These are phyloP conservation scores for Leucocoprinus sp. DNA, from an alignment of 768 basidiomycete species.

Conservation along the genomic window DNA sequence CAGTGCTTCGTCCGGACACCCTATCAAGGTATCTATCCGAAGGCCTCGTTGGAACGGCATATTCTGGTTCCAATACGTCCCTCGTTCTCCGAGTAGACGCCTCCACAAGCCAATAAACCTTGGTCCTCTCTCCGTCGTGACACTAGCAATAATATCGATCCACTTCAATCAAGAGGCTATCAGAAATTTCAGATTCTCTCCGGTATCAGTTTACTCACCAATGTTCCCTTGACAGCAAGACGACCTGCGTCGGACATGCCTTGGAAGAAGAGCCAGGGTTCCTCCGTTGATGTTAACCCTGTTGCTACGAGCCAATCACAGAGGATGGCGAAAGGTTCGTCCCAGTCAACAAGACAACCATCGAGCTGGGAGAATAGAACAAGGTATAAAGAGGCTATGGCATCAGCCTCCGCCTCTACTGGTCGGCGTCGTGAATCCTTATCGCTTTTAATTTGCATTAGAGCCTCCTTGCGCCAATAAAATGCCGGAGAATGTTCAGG, in stretches of 20 bases:
- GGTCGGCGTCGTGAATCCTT: conserved; percentile 47
- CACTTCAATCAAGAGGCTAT: conserved; percentile 37
- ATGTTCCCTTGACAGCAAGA: conserved; percentile 58
- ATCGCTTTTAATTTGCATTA: conserved; percentile 47
- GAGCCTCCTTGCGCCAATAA: conserved; percentile 64
- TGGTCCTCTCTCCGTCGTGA: conserved; percentile 53
- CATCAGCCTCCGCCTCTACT: conserved; percentile 62
- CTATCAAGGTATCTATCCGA: conserved; percentile 61
- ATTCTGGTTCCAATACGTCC: conserved; percentile 22
- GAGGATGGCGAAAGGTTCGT: conserved; percentile 57
- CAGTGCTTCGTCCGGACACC: conserved; percentile 73
- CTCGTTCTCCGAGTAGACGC: conserved; percentile 43
- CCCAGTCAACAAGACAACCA: conserved; percentile 65
- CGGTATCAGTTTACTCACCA: conserved; percentile 42
- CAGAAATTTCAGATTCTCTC: conserved; percentile 8
- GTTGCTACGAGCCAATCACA: conserved; percentile 71
- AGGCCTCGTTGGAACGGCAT: conserved; percentile 29
- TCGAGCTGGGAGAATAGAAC: conserved; percentile 66
- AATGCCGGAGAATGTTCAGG: conserved; percentile 51
- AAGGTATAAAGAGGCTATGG: conserved; percentile 71
- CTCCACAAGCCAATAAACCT: conserved; percentile 61
- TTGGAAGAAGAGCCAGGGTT: conserved; percentile 51
- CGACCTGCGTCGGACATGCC: conserved; percentile 46
- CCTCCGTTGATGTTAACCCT: conserved; percentile 53
- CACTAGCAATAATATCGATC: conserved; percentile 67